Evolutionary conservation across 2,329 filamentous ascomycete genomes (phyloP).

Genomic region (Fulvia fulva): DNA sequence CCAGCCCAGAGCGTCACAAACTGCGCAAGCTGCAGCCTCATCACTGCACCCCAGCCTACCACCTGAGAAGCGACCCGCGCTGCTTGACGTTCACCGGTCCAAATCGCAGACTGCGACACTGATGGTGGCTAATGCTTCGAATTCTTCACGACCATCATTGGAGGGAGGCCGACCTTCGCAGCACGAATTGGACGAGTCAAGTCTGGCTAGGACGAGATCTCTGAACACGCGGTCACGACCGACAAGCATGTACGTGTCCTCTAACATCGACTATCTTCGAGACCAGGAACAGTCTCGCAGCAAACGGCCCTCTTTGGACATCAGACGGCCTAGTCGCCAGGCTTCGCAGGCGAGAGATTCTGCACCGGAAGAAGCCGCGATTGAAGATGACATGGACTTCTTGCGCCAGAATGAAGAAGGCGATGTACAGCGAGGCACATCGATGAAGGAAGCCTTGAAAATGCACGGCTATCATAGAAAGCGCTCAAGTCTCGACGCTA

Average conservation of each 20-base stretch:
- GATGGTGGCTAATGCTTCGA: conserved; percentile 37
- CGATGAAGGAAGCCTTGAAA: conserved; percentile 32
- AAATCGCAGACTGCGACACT: conserved; percentile 47
- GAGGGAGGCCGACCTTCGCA: conserved; percentile 65
- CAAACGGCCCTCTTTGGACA: conserved; percentile 32
- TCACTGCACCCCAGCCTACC: conserved; percentile 35
- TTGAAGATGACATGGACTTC: conserved; percentile 78
- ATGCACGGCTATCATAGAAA: conserved; percentile 63
- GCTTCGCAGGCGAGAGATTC: conserved; percentile 36
- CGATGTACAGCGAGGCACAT: conserved; percentile 38
- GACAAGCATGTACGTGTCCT: conserved; percentile 76
- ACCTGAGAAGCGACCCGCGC: conserved; percentile 36
- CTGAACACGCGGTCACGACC: conserved; percentile 67
- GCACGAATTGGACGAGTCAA: conserved; percentile 56
- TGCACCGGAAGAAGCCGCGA: conserved; percentile 58
- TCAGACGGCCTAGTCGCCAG: conserved; percentile 30
- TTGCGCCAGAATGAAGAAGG: conserved; percentile 69
- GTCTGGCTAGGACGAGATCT: conserved; percentile 56
- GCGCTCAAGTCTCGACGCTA: conserved; percentile 65
- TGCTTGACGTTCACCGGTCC: conserved; percentile 45
- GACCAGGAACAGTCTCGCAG: conserved; percentile 58
- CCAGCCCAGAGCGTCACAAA: conserved; percentile 45
- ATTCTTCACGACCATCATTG: conserved; percentile 62
- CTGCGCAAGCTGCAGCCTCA: conserved; percentile 34
- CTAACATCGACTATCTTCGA: conserved; percentile 75